Evolutionary conservation across 805 yeast genomes (phyloP).

Genomic region (Cyberlindnera mycetangii): DNA sequence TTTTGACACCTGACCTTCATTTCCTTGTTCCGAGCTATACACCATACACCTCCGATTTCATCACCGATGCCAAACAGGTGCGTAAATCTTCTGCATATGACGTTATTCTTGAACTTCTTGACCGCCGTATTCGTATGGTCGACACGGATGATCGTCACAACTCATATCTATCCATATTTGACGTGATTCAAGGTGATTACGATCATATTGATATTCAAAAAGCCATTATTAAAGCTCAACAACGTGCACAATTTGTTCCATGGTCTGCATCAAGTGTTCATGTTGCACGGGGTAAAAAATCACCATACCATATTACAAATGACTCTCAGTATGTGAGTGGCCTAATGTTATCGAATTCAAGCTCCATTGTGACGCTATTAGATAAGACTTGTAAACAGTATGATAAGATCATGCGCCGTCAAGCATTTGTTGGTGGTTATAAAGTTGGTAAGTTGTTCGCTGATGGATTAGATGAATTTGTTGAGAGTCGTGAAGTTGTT

Average conservation of each 20-base stretch:
- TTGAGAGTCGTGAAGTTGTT: slow-evolving; percentile 71
- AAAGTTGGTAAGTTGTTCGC: slow-evolving; percentile 40
- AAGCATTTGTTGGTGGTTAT: slow-evolving; percentile 83
- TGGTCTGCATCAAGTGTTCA: slow-evolving; percentile 83
- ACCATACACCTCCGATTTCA: slow-evolving; percentile 71
- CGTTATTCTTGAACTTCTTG: slow-evolving; percentile 75
- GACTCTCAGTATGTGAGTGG: slow-evolving; percentile 62
- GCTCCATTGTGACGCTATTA: slow-evolving; percentile 68
- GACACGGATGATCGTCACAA: slow-evolving; percentile 41
- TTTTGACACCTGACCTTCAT: slow-evolving; percentile 84
- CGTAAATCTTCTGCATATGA: slow-evolving; percentile 80
- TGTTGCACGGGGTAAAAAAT: slow-evolving; percentile 69
- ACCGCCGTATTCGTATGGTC: slow-evolving; percentile 75
- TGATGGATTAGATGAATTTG: slow-evolving; percentile 62
- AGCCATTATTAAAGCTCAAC: slow-evolving; percentile 60
- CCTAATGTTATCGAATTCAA: slow-evolving; percentile 77
- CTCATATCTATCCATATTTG: slow-evolving; percentile 65
- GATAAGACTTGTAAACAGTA: slow-evolving; percentile 69
- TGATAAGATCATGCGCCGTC: slow-evolving; percentile 73
- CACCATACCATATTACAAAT: slow-evolving; percentile 45
- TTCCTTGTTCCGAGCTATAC: slow-evolving; percentile 71
- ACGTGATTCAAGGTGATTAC: slow-evolving; percentile 59
- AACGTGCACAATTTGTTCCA: slow-evolving; percentile 73
- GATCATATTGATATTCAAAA: slow-evolving; percentile 73
- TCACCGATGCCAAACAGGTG: slow-evolving; percentile 54